A percentile compares a stretch with the other conserved stretches of the same genome.
phyloP scores from a whole-genome alignment of 345 rosid genomes.

The Chamaenerion angustifolium region DNA sequence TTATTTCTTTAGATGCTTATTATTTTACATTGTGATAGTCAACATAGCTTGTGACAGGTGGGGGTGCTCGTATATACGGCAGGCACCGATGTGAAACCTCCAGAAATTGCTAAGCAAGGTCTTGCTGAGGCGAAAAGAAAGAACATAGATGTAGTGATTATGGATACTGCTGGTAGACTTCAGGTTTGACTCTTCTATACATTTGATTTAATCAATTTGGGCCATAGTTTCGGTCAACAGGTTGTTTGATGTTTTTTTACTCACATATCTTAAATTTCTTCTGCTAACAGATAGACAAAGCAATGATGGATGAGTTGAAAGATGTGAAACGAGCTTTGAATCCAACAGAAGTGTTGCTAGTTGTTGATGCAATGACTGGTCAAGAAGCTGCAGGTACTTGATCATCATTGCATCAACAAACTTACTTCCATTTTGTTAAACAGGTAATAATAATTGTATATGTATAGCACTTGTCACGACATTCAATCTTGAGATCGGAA shows the following conservation, averaged over 20 bases:
- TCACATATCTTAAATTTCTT: slow-evolving; percentile 4
- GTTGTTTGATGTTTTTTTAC: not conserved
- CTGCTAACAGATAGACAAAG: slow-evolving; percentile 65
- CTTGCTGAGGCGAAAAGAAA: slow-evolving; percentile 72
- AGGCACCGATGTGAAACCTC: slow-evolving; percentile 76
- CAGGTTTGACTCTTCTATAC: slow-evolving; percentile 51
- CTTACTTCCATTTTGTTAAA: not conserved
- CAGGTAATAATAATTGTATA: too few species aligned
- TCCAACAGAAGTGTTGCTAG: slow-evolving; percentile 89
- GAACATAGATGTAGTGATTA: slow-evolving; percentile 69
- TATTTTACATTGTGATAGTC: slow-evolving; percentile 13
- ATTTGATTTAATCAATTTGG: not conserved
- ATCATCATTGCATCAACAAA: not conserved
- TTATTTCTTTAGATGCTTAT: not conserved
- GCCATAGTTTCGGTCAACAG: not conserved
- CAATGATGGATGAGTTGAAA: slow-evolving; percentile 96
- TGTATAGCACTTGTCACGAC: slow-evolving; percentile 76
- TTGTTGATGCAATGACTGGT: slow-evolving; percentile 99
- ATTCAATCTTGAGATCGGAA: slow-evolving; percentile 94
- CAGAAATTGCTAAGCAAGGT: slow-evolving; percentile 86
- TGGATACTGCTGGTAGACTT: slow-evolving; percentile 98
- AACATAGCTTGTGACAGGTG: slow-evolving; percentile 49
- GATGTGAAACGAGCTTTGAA: slow-evolving; percentile 74
- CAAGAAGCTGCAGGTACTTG: slow-evolving; percentile 93
- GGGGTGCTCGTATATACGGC: slow-evolving; percentile 79